Conservation (phyloP, 768 basidiomycete genomes). For the Serpula lacrymans region DNA sequence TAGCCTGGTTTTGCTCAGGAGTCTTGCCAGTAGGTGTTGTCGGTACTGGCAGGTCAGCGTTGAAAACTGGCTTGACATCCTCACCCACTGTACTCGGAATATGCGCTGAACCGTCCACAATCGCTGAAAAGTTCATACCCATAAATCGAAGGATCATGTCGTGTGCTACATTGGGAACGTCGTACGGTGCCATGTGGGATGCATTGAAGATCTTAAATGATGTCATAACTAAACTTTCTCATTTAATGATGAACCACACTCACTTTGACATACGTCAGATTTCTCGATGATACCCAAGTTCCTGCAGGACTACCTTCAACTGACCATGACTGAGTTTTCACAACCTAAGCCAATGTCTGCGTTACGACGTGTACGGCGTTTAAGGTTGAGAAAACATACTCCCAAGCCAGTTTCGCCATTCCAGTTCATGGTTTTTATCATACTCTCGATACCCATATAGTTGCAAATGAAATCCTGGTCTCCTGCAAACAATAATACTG, state of each 20-base stretch:
- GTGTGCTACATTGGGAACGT: constrained; percentile 83
- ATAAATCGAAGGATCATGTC: constrained; percentile 99
- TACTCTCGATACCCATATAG: constrained; percentile 83
- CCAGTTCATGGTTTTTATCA: constrained; percentile 85
- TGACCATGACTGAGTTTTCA: constrained; percentile 68
- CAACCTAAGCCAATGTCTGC: constrained; percentile 40
- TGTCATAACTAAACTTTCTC: constrained; percentile 1
- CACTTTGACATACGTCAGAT: constrained; percentile 92
- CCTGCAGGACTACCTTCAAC: constrained; percentile 79
- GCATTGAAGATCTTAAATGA: constrained; percentile 76
- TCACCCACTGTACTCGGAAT: constrained; percentile 81
- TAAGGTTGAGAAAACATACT: constrained; percentile 43
- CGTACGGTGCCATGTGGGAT: constrained; percentile 94
- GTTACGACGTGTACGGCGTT: neutral
- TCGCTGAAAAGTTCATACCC: constrained; percentile 80
- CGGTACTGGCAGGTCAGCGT: constrained; percentile 34
- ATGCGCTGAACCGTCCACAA: constrained; percentile 75
- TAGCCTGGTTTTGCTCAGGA: constrained; percentile 76
- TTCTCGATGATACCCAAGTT: constrained; percentile 86
- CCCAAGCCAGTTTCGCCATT: constrained; percentile 80
- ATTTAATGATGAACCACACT: neutral
- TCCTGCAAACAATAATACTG: constrained; percentile 89
- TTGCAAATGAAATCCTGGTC: constrained; percentile 98
- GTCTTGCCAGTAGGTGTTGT: constrained; percentile 47
- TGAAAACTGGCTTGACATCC: constrained; percentile 62